Percentiles rank a stretch among this genome's conserved stretches.
Conservation (phyloP, 805 yeast genomes). For the Millerozyma acaciae region DNA sequence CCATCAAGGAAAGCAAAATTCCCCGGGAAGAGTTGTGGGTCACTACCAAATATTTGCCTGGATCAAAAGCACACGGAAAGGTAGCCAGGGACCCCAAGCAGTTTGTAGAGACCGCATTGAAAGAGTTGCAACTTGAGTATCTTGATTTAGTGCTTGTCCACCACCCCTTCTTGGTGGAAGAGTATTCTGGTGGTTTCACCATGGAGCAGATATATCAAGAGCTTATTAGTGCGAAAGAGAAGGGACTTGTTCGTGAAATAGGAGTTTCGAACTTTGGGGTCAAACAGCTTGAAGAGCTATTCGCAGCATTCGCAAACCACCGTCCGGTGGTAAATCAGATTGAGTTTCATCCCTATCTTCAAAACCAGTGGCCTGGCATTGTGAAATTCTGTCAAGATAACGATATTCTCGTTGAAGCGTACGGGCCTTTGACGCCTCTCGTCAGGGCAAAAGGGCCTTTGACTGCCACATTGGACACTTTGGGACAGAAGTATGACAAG, state of each 20-base stretch:
- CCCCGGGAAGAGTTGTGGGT: conserved; percentile 45
- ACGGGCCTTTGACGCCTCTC: conserved; percentile 67
- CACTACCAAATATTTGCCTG: conserved; percentile 52
- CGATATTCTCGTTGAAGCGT: conserved; percentile 58
- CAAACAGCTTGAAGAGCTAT: conserved; percentile 43
- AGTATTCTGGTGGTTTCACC: background rate
- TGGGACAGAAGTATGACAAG: conserved; percentile 54
- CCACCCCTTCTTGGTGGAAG: conserved; percentile 48
- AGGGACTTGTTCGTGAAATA: conserved; percentile 59
- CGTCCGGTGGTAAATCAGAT: conserved; percentile 54
- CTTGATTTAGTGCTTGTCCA: conserved; percentile 62
- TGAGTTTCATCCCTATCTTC: conserved; percentile 68
- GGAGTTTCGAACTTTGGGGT: conserved; percentile 67
- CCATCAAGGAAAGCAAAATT: conserved; percentile 35
- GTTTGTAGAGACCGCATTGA: conserved; percentile 27
- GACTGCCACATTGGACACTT: conserved; percentile 24
- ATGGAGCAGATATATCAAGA: conserved; percentile 56
- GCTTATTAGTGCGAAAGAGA: conserved; percentile 46
- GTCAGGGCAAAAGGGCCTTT: conserved; percentile 36
- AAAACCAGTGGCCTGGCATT: conserved; percentile 59
- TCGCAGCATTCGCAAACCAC: background rate
- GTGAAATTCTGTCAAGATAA: conserved; percentile 49
- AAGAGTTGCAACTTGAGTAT: conserved; percentile 46
- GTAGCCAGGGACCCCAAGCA: conserved; percentile 14
- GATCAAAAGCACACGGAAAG: conserved; percentile 4